A percentile compares a stretch with the other conserved stretches of the same genome.
Conservation (phyloP, 2,329 filamentous ascomycete species). For the Diaporthe helianthi region DNA sequence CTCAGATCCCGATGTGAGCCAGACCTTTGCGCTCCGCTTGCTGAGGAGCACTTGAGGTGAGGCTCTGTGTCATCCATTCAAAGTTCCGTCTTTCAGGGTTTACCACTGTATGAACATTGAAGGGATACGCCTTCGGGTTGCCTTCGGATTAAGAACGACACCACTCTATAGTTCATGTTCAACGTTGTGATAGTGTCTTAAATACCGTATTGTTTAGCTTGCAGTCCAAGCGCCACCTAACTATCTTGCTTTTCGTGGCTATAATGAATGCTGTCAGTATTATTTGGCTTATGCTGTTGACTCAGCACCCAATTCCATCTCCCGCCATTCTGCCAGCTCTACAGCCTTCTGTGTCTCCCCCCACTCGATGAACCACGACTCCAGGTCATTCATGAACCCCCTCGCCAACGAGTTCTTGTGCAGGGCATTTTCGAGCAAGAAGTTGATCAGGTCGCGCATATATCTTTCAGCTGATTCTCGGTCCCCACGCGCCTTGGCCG, state of each 20-base stretch:
- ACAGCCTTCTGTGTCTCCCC: constrained; percentile 14
- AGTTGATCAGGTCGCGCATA: constrained; percentile 25
- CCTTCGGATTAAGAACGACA: no score
- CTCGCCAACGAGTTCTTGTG: not conserved
- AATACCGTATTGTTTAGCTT: not conserved
- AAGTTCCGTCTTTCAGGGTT: no score
- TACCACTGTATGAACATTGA: no score
- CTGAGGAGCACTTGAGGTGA: no score
- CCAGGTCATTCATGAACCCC: constrained; percentile 11
- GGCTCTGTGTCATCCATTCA: no score
- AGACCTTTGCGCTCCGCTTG: no score
- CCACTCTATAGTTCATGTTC: no score
- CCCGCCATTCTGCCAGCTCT: constrained; percentile 8
- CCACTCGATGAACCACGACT: constrained; percentile 16
- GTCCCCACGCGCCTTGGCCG: constrained; percentile 5
- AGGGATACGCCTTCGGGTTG: no score
- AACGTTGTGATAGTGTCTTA: not conserved
- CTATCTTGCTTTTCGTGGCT: not conserved
- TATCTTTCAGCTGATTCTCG: constrained; percentile 6
- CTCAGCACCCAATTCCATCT: not conserved
- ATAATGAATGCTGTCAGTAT: not conserved
- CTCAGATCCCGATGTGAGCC: no score
- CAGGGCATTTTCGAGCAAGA: not conserved
- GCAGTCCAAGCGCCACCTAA: not conserved
- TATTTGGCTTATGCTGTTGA: not conserved